phyloP scores from a whole-genome alignment of 2,329 filamentous ascomycete genomes.

The Coniochaeta ligniaria region DNA sequence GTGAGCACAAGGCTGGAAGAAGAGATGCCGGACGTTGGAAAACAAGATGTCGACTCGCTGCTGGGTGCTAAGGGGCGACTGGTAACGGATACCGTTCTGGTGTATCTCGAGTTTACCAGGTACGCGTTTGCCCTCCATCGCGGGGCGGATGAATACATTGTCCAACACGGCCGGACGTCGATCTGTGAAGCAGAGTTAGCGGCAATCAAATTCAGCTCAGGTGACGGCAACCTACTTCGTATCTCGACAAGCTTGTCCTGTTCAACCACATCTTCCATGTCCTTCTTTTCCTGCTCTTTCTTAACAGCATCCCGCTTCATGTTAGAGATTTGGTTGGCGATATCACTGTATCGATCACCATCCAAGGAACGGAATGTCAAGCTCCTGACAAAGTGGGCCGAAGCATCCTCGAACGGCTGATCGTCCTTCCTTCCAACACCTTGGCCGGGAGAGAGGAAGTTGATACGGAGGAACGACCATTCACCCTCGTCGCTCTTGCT shows the following conservation, averaged over 20 bases:
- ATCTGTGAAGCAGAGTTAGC: slow-evolving; percentile 40
- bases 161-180: slow-evolving; percentile 85
- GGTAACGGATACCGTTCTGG: slow-evolving; percentile 96
- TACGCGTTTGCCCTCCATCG: slow-evolving; percentile 93
- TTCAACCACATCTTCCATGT: slow-evolving; percentile 98
- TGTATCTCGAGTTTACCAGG: slow-evolving; percentile 96
- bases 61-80: slow-evolving; percentile 71
- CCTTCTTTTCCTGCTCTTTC: slow-evolving; percentile 97
- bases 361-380: slow-evolving; percentile 92
- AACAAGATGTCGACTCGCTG: slow-evolving; percentile 91
- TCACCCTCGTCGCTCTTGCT: slow-evolving; percentile 96
- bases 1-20: slow-evolving; percentile 96
- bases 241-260: slow-evolving; percentile 97
- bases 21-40: slow-evolving; percentile 96
- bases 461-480: slow-evolving; percentile 90
- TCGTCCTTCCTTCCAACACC: slow-evolving; percentile 97
- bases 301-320: slow-evolving; percentile 90
- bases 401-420: slow-evolving; percentile 93
- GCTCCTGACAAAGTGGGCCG: slow-evolving; percentile 91
- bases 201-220: background rate
- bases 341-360: slow-evolving; percentile 80
- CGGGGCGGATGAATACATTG: slow-evolving; percentile 91
- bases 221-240: slow-evolving; percentile 56
- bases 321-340: slow-evolving; percentile 88
- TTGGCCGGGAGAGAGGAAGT: slow-evolving; percentile 94